Evolutionary conservation across 2,329 filamentous ascomycete species (phyloP), one percentile per base, ranked within the genome.

Genomic region (Calonectria fujianensis): DNA sequence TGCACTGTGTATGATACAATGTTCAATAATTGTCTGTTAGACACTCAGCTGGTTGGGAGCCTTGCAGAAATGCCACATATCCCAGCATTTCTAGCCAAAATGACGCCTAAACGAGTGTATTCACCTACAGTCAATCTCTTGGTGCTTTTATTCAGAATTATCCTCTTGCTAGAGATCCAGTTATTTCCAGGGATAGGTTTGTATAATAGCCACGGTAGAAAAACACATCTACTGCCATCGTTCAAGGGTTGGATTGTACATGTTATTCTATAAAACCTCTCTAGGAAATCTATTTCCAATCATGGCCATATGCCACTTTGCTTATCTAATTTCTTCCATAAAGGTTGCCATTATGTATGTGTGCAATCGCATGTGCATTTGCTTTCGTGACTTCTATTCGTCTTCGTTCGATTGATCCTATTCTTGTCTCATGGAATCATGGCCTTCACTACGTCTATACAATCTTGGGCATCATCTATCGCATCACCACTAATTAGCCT

Each of bases 401-500:
- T 37, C 14, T 52, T 35, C 13, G 5, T 68, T 37, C 18, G 31
- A 27, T 27, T 75, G 69, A 54, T 74, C 68, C 54, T 73, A 59
- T 39, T 75, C 68, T 76, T 63, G 31, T 64, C 32, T 35, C 50
- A 69, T 72, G 63, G 27, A n/a, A 50, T 64, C 50, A 27, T 63
- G 70, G 66, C 70, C 70, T 57, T 77, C 39, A 29, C 57, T 37
- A n/a, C 57, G 64, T 73, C 71, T 81, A 83, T 48, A 61, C 74
- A 69, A 82, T 82, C 61, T 76, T 78, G 37, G 82, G 82, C 83
- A 84, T 84, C 76, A 84, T 78, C 83, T 84, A 41, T 37, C 41
- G 18, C 63, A 64, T 14, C 37, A 29, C 52, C 50, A 45, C 52
- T 41, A n/a, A 63, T 70, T 31, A 70, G 57, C 6, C 24, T 8